A percentile compares a stretch with the other conserved stretches of the same genome.
These are phyloP conservation scores for Ascochyta clinopodiicola DNA, from an alignment of 2,329 filamentous ascomycete species.

Conservation along the genomic window DNA sequence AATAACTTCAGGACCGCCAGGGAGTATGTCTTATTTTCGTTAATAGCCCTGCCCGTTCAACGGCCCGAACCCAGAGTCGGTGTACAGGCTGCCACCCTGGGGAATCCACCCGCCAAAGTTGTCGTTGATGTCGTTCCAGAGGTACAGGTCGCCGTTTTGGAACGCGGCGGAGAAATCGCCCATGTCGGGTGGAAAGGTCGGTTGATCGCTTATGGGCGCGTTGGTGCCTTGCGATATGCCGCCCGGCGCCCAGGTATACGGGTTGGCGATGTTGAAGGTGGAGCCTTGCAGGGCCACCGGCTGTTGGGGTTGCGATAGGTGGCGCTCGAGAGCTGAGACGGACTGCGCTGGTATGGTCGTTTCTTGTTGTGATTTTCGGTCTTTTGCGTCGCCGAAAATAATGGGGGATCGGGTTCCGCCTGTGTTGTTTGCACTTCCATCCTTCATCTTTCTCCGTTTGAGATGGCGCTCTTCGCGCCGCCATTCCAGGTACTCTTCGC, in stretches of 20 bases:
- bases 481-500: constrained; percentile 41
- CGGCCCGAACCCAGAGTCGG: constrained; percentile 33
- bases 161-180: constrained; percentile 44
- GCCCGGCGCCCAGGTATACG: constrained; percentile 14
- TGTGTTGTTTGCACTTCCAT: background rate
- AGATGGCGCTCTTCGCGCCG: constrained; percentile 33
- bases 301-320: background rate
- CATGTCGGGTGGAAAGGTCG: constrained; percentile 34
- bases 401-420: background rate
- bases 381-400: background rate
- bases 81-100: constrained; percentile 33
- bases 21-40: too few relatives aligned
- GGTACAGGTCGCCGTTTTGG: constrained; percentile 46
- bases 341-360: background rate
- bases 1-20: too few relatives aligned
- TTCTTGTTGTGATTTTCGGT: background rate
- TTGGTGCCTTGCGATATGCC: background rate
- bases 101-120: constrained; percentile 42
- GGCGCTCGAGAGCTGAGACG: background rate
- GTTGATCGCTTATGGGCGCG: constrained; percentile 18
- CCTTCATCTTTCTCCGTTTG: constrained; percentile 21
- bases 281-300: background rate
- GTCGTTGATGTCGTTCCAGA: constrained; percentile 47
- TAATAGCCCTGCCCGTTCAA: constrained; percentile 30
- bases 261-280: constrained; percentile 18